Base-by-base conservation (phyloP, 441 rosid genomes). In the Codiaeum variegatum region DNA sequence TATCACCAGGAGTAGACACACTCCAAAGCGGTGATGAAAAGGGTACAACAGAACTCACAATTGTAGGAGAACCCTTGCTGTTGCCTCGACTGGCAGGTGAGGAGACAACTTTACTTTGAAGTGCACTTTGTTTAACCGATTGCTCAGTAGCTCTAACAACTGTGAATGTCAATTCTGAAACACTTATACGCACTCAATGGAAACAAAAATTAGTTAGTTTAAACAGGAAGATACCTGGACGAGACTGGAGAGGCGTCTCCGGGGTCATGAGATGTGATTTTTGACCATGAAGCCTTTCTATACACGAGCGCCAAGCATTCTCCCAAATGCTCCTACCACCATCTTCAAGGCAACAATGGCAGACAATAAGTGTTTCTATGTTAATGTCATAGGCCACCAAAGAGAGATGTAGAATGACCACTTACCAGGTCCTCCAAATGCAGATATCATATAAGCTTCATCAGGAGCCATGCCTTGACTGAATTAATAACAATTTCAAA, bases 361-460 rank as follows among this genome's bases (percentile, higher is more conserved):
- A 66, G 76, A 72, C 73, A 64, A 70, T 81, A 71, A 44, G 61
- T 59, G 55, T 55, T 73, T 56, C 36, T 47, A 29, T 36, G 11
- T 28, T 44, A 67, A 61, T 36, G 55, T 21, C 40, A 62, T 61
- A 26, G 26, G n/a, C 40, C 18, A 49, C 12, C 36, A 74, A 40
- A 56, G 60, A 72, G 66, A 73, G 64, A 31, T 44, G 69, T 61
- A 56, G 73, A 77, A 38, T 69, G 66, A 66, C 42, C 32, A 68
- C 87, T 83, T 71, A 96, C 99, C 98, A 69, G 80, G 82, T 68
- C 99, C 98, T 71, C 98, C 98, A 87, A 94, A 96, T 58, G 98
- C 98, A 23, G 99, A 91, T 78, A 88, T 81, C 98, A 96, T 96
- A 81, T 86, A 89, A 60, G 96, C 87, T 91, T 96, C 99, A 79